Evolutionary conservation across 768 basidiomycete genomes (phyloP), one percentile per base, ranked within the genome.

Genomic region (Bullera alba): DNA sequence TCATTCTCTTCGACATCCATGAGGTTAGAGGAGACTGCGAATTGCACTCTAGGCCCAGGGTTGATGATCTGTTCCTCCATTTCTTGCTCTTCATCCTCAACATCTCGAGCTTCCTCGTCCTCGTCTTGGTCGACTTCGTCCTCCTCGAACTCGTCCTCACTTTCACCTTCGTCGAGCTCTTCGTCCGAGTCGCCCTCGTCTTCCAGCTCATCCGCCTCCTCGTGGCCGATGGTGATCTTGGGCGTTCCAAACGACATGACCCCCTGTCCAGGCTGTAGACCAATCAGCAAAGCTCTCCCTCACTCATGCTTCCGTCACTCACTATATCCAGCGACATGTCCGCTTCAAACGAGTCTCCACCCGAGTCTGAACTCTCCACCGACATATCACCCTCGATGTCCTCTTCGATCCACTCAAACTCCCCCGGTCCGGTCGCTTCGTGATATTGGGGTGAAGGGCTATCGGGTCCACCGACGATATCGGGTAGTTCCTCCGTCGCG

Each of bases 281-380:
- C 26, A 8, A 25, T 43, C 41, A 43, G 47, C 47, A 38, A 37
- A n/a, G 26, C 35, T 19, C 10, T 25, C 16, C 12, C 38, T 34
- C 32, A n/a, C 8, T 34, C 12, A 21, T 12, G 5, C 30, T 8
- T 12, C 12, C 3, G 42, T 2, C 12, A 62, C 63, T 48, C 32
- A 68, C 66, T 10, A 59, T 39, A 44, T 65, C 61, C 22, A 69
- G 54, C 2, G 67, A 65, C 32, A 55, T 17, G 38, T 69, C 67
- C 22, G 51, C 60, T 15, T 63, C 69, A 70, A 77, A 81, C 23
- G 75, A 75, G 39, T 71, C 73, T 1, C 79, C 77, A 25, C 77
- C 75, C 12, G 79, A 78, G 63, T 83, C 78, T 7, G 78, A 77
- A 59, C 82, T 77, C 19, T 70, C 71, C 71, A 84, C 83, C 42